These are phyloP conservation scores for Candida tallmaniae DNA, from an alignment of 805 yeast genomes.

Conservation along the genomic window DNA sequence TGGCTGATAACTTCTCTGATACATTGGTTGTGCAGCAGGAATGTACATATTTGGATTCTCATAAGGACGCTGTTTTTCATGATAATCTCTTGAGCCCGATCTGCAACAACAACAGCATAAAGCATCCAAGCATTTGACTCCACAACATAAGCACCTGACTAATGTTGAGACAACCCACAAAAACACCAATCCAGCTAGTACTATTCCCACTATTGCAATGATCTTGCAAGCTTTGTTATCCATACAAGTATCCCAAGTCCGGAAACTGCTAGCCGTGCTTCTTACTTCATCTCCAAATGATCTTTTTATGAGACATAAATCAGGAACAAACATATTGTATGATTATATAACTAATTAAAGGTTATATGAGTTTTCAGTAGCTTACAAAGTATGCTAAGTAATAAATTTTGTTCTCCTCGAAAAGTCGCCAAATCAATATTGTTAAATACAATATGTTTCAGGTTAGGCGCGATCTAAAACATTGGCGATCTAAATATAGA, in stretches of 20 bases:
- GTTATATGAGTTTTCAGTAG: no score
- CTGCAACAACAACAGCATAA: conserved; percentile 47
- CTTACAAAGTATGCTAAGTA: no score
- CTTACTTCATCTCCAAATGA: conserved; percentile 22
- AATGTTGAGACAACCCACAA: conserved; percentile 56
- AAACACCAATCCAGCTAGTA: conserved; percentile 47
- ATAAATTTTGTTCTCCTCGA: no score
- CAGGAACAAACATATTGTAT: no score
- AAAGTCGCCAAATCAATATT: no score
- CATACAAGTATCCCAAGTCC: conserved; percentile 76
- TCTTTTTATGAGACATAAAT: no score
- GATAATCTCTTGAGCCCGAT: conserved; percentile 12
- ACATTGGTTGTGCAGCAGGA: conserved; percentile 12
- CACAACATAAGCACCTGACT: conserved; percentile 56
- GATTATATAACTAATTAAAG: no score
- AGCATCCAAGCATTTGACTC: conserved; percentile 39
- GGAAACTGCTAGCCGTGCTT: conserved; percentile 50
- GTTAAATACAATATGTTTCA: no score
- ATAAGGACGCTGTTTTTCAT: conserved; percentile 13
- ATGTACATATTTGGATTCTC: conserved; percentile 34
- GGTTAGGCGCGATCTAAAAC: no score
- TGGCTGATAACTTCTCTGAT: conserved; percentile 4
- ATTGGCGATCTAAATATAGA: no score
- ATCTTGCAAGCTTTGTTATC: conserved; percentile 70
- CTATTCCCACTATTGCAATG: conserved; percentile 69